Evolutionary conservation across 2,329 filamentous ascomycete genomes (phyloP).

Genomic region (Fusarium sp.): DNA sequence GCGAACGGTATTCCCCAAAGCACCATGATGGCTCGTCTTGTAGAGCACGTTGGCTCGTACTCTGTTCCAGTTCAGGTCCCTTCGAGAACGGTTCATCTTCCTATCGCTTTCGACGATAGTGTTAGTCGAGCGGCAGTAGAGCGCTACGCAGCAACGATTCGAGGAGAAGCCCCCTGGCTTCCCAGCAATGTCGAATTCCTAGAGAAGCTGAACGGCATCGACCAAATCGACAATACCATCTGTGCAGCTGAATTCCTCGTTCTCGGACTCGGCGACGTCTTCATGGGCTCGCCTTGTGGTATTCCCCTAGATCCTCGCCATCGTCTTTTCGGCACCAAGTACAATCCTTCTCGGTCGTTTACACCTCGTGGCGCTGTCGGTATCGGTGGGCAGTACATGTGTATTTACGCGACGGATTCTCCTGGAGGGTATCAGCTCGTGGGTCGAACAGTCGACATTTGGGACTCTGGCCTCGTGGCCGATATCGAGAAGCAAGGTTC

Average conservation of each 20-base stretch:
- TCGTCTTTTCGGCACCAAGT: constrained; percentile 52
- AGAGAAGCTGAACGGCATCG: constrained; percentile 49
- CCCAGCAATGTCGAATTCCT: constrained; percentile 71
- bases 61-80: constrained; percentile 38
- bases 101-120: constrained; percentile 54
- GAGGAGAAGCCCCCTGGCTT: constrained; percentile 70
- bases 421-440: constrained; percentile 54
- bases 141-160: constrained; percentile 71
- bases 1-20: constrained; percentile 25
- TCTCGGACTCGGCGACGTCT: constrained; percentile 54
- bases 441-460: constrained; percentile 50
- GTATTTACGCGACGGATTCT: constrained; percentile 53
- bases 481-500: not conserved
- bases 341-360: constrained; percentile 52
- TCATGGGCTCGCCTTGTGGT: constrained; percentile 52
- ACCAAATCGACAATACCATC: constrained; percentile 43
- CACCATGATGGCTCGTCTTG: constrained; percentile 34
- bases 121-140: constrained; percentile 63
- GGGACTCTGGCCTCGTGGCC: constrained; percentile 39
- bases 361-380: constrained; percentile 52
- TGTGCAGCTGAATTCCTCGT: constrained; percentile 51
- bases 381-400: constrained; percentile 53
- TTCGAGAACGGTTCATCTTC: constrained; percentile 49
- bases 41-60: constrained; percentile 41
- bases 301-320: constrained; percentile 51